Percentiles rank a stretch among this genome's conserved stretches.
Evolutionary conservation across 805 yeast genomes (phyloP).

Genomic region (Teunomyces lycoperdinae): DNA sequence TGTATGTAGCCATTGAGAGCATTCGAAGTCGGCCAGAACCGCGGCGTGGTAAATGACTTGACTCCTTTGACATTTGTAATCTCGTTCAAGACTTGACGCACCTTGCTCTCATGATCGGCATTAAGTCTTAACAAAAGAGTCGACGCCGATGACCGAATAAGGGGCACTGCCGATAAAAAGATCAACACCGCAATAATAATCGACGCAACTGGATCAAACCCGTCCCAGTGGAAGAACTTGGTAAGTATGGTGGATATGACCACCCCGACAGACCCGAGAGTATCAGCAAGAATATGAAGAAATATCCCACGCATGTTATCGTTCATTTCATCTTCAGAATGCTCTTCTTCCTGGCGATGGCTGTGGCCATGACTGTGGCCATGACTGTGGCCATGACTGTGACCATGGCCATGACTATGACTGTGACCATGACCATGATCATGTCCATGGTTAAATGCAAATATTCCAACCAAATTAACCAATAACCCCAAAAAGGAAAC

Average conservation of each 20-base stretch:
- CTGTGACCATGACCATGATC: constrained; percentile 40
- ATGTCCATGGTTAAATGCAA: constrained; percentile 90
- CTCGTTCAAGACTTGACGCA: constrained; percentile 67
- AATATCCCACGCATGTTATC: constrained; percentile 93
- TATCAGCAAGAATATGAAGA: constrained; percentile 90
- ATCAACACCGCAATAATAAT: constrained; percentile 80
- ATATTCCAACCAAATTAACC: constrained; percentile 88
- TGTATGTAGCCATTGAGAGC: constrained; percentile 67
- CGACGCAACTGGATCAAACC: constrained; percentile 93
- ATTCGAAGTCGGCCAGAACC: constrained; percentile 73
- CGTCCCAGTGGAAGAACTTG: constrained; percentile 60
- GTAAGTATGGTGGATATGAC: constrained; percentile 85
- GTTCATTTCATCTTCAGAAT: constrained; percentile 23
- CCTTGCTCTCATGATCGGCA: constrained; percentile 54
- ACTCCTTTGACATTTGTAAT: constrained; percentile 74
- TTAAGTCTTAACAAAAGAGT: constrained; percentile 64
- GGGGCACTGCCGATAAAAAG: constrained; percentile 77
- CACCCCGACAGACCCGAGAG: constrained; percentile 95
- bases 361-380: constrained; percentile 19
- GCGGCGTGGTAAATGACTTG: constrained; percentile 79
- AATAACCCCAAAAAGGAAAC: constrained; percentile 82
- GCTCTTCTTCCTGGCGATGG: constrained; percentile 3
- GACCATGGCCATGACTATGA: constrained; percentile 33
- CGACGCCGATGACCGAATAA: constrained; percentile 76
- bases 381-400: constrained; percentile 20